Evolutionary conservation across 768 basidiomycete genomes (phyloP), one percentile per base, ranked within the genome.

Genomic region (Mycena amicta): DNA sequence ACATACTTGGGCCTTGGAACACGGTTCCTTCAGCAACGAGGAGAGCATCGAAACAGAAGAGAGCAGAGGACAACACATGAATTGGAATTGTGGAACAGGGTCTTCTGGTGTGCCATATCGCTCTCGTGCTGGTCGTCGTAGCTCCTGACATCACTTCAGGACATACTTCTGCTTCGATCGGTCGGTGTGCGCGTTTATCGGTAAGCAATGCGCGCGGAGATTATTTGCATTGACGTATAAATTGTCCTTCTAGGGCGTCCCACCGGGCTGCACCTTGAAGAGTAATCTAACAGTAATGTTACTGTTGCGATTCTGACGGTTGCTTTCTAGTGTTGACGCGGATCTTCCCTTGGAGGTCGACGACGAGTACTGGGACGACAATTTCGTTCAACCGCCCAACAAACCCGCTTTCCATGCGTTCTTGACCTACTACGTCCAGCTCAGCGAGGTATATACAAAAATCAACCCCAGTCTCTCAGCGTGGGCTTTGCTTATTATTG

Each of bases 301-400:
- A 23, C 49, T 26, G 31, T 20, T 23, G 16, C 23, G 11, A 22
- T 18, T 52, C 50, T 31, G 27, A 25, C 43, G 12, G 15, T 5
- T 29, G 11, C 31, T 26, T 20, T 25, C 25, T 26, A 55, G 53
- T 20, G 26, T 45, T 12, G 53, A 55, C n/a, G 53, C 29, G 11
- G 53, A 45, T n/a, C 53, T 41, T 23, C 53, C 53, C 13, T 27
- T 55, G 6, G 27, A 45, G 28, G 40, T 45, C 16, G 53, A 55
- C 43, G 53, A 55, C 43, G 43, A 55, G 28, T 55, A 46, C 22
- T 55, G 40, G 41, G 53, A 46, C 3, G 25, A 29, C 5, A 37
- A 31, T 4, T 55, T 55, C 43, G 26, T 55, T 11, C 53, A 55
- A 29, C 53, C 53, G 20, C 28, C 41, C 3, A 41, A 30, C 20